phyloP scores from a whole-genome alignment of 176 grass and related monocot species.

The Bonia amplexicaulis region DNA sequence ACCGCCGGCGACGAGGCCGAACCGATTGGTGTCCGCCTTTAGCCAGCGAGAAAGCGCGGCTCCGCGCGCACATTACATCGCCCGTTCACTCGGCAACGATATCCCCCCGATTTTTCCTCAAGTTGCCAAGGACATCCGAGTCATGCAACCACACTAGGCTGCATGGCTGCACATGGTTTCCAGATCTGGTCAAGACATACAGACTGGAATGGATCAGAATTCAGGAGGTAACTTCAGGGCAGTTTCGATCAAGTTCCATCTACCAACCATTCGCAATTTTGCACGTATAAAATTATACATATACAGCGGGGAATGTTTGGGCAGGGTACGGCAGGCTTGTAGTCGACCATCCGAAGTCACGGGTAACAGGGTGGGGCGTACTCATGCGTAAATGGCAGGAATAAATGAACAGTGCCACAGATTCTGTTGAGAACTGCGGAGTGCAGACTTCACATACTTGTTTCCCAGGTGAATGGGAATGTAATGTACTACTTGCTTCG shows the following conservation, averaged over 20 bases:
- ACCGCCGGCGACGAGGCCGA: not conserved
- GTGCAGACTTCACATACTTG: not conserved
- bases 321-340: not conserved
- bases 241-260: not conserved
- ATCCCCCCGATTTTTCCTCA: not conserved
- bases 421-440: not conserved
- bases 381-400: not conserved
- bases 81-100: not conserved
- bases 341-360: no score
- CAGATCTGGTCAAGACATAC: slow-evolving; percentile 26
- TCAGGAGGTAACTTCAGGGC: not conserved
- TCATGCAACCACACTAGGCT: not conserved
- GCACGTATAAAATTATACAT: slow-evolving; percentile 1
- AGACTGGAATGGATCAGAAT: not conserved
- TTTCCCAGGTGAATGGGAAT: not conserved
- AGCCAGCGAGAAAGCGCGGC: not conserved
- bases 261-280: slow-evolving; percentile 27
- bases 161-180: slow-evolving; percentile 7
- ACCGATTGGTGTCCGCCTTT: no score
- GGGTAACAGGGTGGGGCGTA: not conserved
- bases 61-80: not conserved
- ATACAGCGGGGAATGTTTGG: not conserved
- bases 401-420: not conserved
- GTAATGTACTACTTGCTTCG: not conserved
- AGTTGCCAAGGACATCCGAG: not conserved